Evolutionary conservation across 1,284 basidiomycete genomes (phyloP).

Genomic region (Jaminaea rosea): DNA sequence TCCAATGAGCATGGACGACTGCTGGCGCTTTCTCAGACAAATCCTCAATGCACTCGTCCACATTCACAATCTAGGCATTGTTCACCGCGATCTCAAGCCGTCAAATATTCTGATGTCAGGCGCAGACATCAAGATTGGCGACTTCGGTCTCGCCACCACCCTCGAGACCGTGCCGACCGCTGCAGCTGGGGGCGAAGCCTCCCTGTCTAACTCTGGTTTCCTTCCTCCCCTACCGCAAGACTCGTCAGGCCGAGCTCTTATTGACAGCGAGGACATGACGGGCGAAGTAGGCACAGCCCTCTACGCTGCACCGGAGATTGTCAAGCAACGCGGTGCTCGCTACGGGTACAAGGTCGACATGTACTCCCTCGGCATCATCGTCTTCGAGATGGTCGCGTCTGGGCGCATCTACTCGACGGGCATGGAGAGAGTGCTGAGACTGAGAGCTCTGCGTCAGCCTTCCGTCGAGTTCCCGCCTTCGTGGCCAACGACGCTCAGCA

Average conservation of each 20-base stretch:
- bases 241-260: background rate
- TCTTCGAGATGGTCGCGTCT: constrained; percentile 90
- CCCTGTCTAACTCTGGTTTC: background rate
- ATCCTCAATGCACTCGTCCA: constrained; percentile 77
- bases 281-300: constrained; percentile 73
- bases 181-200: constrained; percentile 63
- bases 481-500: constrained; percentile 58
- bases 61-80: constrained; percentile 74
- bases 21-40: constrained; percentile 83
- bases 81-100: constrained; percentile 76
- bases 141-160: constrained; percentile 68
- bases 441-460: constrained; percentile 66
- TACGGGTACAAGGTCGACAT: constrained; percentile 60
- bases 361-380: constrained; percentile 86
- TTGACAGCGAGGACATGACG: constrained; percentile 19
- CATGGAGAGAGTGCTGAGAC: constrained; percentile 72
- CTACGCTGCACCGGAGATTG: constrained; percentile 72
- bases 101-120: constrained; percentile 42
- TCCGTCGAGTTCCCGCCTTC: constrained; percentile 64
- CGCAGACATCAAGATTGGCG: constrained; percentile 77
- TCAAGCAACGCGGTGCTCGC: constrained; percentile 13
- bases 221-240: background rate
- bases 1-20: constrained; percentile 54
- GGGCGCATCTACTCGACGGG: constrained; percentile 63
- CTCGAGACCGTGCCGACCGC: constrained; percentile 55